These are phyloP conservation scores for Maudiozyma bulderi DNA, from an alignment of 805 yeast species.

Conservation along the genomic window DNA sequence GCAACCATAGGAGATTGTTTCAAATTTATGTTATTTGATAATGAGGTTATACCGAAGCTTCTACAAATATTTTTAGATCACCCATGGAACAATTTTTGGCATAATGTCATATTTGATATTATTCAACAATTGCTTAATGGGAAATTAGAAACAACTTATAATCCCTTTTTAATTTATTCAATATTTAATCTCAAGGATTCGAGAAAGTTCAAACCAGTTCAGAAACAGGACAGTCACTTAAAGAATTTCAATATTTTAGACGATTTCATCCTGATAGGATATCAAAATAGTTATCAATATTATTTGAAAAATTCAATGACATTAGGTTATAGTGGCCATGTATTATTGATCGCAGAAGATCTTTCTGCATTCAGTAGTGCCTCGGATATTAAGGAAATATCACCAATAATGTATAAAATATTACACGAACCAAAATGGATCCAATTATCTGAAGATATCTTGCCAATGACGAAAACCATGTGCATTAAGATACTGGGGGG, in stretches of 20 bases:
- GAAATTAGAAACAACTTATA: conserved; percentile 72
- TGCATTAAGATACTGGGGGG: conserved; percentile 31
- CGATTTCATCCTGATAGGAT: conserved; percentile 52
- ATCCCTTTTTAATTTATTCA: conserved; percentile 52
- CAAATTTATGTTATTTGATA: conserved; percentile 74
- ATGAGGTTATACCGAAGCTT: conserved; percentile 57
- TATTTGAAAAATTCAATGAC: conserved; percentile 54
- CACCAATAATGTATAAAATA: conserved; percentile 21
- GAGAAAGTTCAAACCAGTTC: neutral
- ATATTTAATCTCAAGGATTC: conserved; percentile 21
- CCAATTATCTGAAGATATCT: conserved; percentile 21
- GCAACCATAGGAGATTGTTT: conserved; percentile 82
- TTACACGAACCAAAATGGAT: conserved; percentile 21
- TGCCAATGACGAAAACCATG: conserved; percentile 28
- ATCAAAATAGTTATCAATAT: conserved; percentile 46
- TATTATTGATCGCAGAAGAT: conserved; percentile 88
- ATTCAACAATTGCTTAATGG: conserved; percentile 93
- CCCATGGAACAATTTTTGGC: conserved; percentile 97
- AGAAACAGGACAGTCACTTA: neutral
- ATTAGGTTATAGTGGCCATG: conserved; percentile 95
- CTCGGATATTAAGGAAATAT: conserved; percentile 28
- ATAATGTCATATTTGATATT: conserved; percentile 93
- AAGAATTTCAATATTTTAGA: conserved; percentile 49
- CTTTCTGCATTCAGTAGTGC: conserved; percentile 70
- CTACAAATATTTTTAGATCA: conserved; percentile 66